phyloP scores from a whole-genome alignment of 2,329 filamentous ascomycete genomes.

The Cercospora sp. region DNA sequence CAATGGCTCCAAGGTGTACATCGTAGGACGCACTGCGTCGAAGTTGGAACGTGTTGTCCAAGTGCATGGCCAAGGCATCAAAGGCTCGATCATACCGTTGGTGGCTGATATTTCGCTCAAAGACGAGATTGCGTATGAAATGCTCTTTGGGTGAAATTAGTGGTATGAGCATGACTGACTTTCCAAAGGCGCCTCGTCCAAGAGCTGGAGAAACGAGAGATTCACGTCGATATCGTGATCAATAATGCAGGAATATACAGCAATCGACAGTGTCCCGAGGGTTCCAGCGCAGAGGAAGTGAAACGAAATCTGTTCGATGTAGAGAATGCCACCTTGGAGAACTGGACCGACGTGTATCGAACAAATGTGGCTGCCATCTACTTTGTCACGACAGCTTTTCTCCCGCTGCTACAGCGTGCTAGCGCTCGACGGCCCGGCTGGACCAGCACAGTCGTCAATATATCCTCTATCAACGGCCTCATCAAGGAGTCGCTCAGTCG shows the following conservation, averaged over 20 bases:
- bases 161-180: background rate
- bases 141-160: background rate
- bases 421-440: background rate
- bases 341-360: background rate
- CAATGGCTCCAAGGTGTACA: background rate
- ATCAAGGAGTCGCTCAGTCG: background rate
- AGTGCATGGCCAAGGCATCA: background rate
- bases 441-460: background rate
- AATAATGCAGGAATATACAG: background rate
- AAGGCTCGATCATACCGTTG: background rate
- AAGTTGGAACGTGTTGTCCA: background rate
- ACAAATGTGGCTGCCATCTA: background rate
- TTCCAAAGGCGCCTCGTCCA: background rate
- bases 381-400: background rate
- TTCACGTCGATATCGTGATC: background rate
- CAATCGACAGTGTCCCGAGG: background rate
- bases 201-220: background rate
- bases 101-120: background rate
- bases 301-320: background rate
- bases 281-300: background rate
- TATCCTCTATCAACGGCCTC: background rate
- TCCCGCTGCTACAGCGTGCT: background rate
- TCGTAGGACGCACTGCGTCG: background rate
- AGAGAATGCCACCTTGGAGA: background rate
- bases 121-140: background rate